phyloP scores from a whole-genome alignment of 2,329 filamentous ascomycete species.

The Ophiostoma piceae region DNA sequence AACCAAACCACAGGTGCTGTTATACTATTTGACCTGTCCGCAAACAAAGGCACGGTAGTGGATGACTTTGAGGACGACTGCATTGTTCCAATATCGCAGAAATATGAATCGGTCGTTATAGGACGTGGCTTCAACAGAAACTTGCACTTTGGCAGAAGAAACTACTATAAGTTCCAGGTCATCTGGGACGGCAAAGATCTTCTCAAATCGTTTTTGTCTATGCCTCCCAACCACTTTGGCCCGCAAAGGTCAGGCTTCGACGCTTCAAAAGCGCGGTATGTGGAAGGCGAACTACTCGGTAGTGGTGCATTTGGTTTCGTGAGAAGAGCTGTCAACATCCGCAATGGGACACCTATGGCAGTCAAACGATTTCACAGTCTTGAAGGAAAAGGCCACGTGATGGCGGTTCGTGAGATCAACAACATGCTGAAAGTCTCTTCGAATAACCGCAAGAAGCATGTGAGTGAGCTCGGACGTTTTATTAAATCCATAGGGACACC shows the following conservation, averaged over 20 bases:
- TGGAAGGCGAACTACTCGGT: slow-evolving; percentile 29
- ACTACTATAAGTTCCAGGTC: slow-evolving; percentile 31
- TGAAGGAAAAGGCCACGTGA: slow-evolving; percentile 29
- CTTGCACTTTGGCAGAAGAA: slow-evolving; percentile 29
- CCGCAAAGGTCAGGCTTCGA: slow-evolving; percentile 3
- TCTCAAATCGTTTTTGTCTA: slow-evolving; percentile 24
- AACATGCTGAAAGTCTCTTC: slow-evolving; percentile 28
- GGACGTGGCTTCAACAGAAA: slow-evolving; percentile 30
- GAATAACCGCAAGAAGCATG: slow-evolving; percentile 18
- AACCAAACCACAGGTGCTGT: slow-evolving; percentile 30
- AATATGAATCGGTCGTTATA: slow-evolving; percentile 29
- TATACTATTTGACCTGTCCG: slow-evolving; percentile 30
- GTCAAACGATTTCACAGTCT: slow-evolving; percentile 32
- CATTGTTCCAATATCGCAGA: slow-evolving; percentile 28
- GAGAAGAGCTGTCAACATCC: slow-evolving; percentile 28
- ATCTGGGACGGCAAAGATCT: slow-evolving; percentile 28
- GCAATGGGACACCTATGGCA: slow-evolving; percentile 30
- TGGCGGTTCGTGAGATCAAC: slow-evolving; percentile 31
- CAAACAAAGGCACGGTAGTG: slow-evolving; percentile 27
- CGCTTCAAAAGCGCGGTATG: slow-evolving; percentile 26
- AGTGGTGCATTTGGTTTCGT: slow-evolving; percentile 31
- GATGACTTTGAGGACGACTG: slow-evolving; percentile 25
- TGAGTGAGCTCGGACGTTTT: background rate
- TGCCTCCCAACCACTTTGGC: slow-evolving; percentile 15
- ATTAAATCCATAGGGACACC: background rate